Evolutionary conservation across 2,329 filamentous ascomycete genomes (phyloP), one percentile per base, ranked within the genome.

Genomic region (Cercospora brassicicola): DNA sequence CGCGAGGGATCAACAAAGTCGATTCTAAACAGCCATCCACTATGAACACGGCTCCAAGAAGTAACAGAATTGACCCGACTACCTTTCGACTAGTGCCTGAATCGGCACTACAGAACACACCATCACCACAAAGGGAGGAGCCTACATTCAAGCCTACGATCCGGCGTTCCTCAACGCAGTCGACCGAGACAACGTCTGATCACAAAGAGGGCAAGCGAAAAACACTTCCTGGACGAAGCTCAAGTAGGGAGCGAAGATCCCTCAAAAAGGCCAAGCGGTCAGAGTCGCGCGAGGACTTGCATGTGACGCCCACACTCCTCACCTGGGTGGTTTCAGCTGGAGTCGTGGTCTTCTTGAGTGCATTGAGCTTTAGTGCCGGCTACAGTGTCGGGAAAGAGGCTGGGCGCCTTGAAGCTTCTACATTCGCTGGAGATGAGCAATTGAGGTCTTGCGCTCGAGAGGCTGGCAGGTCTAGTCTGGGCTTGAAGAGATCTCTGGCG

Each of bases 1-100:
- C 94, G 1, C 88, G 95, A 53, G 91, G 91, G 3, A 83, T 95
- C 15, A 88, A 90, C 0, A 97, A 95, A 71, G 75, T 79, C 28
- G 77, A 78, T n/a, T 30, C 64, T n/a, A 79, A 81, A 62, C 69
- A 69, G 64, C 57, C 79, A 55, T 59, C 62, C 63, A 76, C 77
- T 39, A 69, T 62, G 31, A 48, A 65, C 31, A 65, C 64, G 18
- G 64, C 64, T 45, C 69, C 56, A 36, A 75, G 70, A 39, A 75
- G 72, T 31, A 76, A 69, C 65, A 79, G 81, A 20, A 75, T 84
- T 36, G 84, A 86, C 61, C 84, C 86, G 11, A 80, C 82, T 8
- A 81, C 85, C 1, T 84, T 90, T 59, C 83, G 87, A 28, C 79
- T 90, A 23, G 84, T 90, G 0, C 84, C 88, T 0, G 87, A 89